These are phyloP conservation scores for Fusarium verticillioides DNA, from an alignment of 2,329 filamentous ascomycete species.

Conservation along the genomic window DNA sequence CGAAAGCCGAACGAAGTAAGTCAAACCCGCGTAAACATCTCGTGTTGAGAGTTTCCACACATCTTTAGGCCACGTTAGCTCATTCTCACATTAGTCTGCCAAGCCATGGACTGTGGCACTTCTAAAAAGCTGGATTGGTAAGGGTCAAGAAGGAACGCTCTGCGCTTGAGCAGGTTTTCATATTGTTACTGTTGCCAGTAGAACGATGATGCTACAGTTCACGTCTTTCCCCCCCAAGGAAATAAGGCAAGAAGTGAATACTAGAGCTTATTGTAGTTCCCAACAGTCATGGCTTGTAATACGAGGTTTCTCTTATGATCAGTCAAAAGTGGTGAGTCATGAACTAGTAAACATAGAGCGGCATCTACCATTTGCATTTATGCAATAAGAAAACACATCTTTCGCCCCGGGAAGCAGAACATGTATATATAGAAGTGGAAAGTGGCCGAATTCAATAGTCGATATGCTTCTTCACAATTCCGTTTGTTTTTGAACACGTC, in stretches of 20 bases:
- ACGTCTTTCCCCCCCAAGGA: fast-evolving
- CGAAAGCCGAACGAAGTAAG: neutral
- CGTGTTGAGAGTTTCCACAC: fast-evolving
- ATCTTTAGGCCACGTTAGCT: fast-evolving
- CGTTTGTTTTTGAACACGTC: too few relatives aligned
- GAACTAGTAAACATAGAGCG: neutral
- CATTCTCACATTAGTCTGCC: neutral
- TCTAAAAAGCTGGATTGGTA: neutral
- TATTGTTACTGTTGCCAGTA: too few relatives aligned
- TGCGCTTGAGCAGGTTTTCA: too few relatives aligned
- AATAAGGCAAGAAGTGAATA: neutral
- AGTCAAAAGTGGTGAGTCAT: neutral
- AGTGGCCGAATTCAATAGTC: too few relatives aligned
- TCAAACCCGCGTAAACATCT: fast-evolving
- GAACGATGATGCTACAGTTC: fast-evolving
- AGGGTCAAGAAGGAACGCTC: too few relatives aligned
- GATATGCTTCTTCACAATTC: too few relatives aligned
- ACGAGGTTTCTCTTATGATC: too few relatives aligned
- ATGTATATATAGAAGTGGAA: neutral
- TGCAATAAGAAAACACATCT: fast-evolving
- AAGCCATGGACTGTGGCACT: neutral
- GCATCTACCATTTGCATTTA: neutral
- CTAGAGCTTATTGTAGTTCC: fast-evolving
- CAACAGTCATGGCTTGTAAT: fast-evolving
- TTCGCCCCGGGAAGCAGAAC: neutral